These are phyloP conservation scores for Gliomastix tumulicola DNA, from an alignment of 2,329 filamentous ascomycete species.

Conservation along the genomic window DNA sequence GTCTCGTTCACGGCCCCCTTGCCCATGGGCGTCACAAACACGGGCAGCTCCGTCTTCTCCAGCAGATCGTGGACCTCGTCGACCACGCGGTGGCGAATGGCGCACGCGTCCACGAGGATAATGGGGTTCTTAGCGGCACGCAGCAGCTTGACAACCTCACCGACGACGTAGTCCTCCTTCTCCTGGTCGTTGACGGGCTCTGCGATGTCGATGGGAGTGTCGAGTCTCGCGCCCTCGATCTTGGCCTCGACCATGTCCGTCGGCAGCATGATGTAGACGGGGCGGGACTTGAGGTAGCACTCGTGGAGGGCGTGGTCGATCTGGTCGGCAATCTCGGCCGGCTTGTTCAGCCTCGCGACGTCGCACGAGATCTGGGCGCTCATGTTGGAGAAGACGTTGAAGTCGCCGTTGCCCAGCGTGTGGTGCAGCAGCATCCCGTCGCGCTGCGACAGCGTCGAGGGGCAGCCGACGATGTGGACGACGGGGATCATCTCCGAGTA, in stretches of 20 bases:
- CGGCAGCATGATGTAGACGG: constrained; percentile 78
- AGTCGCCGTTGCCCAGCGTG: constrained; percentile 72
- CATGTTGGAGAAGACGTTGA: constrained; percentile 78
- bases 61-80: constrained; percentile 67
- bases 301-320: constrained; percentile 73
- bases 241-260: constrained; percentile 74
- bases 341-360: constrained; percentile 63
- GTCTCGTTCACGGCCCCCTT: constrained; percentile 78
- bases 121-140: constrained; percentile 67
- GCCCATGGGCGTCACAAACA: constrained; percentile 86
- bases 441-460: constrained; percentile 38
- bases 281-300: constrained; percentile 67
- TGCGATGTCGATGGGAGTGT: constrained; percentile 61
- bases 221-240: constrained; percentile 65
- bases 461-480: constrained; percentile 58
- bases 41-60: constrained; percentile 66
- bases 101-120: constrained; percentile 77
- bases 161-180: constrained; percentile 76
- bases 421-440: constrained; percentile 52
- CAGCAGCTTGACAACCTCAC: constrained; percentile 68
- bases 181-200: constrained; percentile 60
- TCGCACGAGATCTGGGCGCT: constrained; percentile 63
- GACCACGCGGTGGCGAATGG: constrained; percentile 68
- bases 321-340: constrained; percentile 61
- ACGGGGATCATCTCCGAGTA: constrained; percentile 67